A percentile compares a stretch with the other conserved stretches of the same genome.
Evolutionary conservation across 75 land plant genomes (phyloP).

Genomic region (Picea glauca): DNA sequence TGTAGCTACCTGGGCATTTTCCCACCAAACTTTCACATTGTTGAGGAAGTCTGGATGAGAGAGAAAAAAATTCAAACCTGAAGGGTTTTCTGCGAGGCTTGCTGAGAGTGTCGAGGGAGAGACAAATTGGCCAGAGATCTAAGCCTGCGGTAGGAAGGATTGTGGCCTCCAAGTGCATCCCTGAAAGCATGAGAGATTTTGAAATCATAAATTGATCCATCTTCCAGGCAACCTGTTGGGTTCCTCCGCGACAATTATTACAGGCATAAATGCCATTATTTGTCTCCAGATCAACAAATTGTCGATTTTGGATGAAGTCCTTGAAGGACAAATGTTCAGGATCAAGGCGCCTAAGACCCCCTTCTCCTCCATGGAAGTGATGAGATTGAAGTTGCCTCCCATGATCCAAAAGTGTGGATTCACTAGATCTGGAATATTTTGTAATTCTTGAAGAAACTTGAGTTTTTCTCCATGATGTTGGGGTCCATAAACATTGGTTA

Average conservation of each 20-base stretch:
- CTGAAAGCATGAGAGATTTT: no score
- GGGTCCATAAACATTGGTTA: no score
- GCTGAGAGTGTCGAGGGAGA: not conserved
- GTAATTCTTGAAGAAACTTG: no score
- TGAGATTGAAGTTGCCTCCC: not conserved
- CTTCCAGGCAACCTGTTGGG: not conserved
- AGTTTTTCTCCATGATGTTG: no score
- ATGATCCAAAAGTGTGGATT: not conserved
- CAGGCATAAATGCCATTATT: not conserved
- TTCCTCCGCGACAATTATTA: not conserved
- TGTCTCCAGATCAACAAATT: not conserved
- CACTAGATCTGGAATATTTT: no score
- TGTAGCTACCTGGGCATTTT: not conserved
- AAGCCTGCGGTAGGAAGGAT: no score
- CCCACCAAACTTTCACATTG: not conserved
- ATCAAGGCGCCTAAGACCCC: not conserved
- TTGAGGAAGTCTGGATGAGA: not conserved
- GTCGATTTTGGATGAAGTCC: not conserved
- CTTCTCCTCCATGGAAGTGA: not conserved
- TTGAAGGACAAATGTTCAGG: not conserved
- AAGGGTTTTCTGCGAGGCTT: not conserved
- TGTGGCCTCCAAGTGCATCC: no score
- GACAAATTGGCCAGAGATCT: no score
- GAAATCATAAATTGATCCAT: no score
- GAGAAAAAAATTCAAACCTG: not conserved